Conservation (phyloP, 257 asterid species). For the Nicotiana tomentosiformis region DNA sequence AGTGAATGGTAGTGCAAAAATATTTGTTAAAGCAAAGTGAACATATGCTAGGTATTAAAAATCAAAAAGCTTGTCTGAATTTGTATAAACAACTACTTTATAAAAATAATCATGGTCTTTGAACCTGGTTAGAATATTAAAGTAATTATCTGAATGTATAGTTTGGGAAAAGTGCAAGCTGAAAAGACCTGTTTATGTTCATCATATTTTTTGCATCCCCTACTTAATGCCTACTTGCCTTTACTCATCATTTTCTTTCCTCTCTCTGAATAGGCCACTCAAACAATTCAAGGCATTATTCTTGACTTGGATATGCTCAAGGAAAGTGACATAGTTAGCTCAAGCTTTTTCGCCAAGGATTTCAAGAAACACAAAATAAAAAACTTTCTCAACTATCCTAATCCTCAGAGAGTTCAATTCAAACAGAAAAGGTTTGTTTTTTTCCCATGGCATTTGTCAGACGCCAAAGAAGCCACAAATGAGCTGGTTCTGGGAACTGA, state of each 20-base stretch:
- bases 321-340: background rate
- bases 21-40: background rate
- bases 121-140: background rate
- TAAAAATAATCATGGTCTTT: background rate
- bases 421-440: background rate
- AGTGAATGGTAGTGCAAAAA: background rate
- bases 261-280: slow-evolving; percentile 14
- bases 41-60: background rate
- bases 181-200: background rate
- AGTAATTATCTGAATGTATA: background rate
- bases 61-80: background rate
- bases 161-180: background rate
- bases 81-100: background rate
- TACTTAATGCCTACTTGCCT: background rate
- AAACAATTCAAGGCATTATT: slow-evolving; percentile 14
- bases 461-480: slow-evolving; percentile 2
- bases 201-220: background rate
- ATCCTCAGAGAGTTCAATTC: background rate
- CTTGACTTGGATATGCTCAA: slow-evolving; percentile 15
- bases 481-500: background rate
- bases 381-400: background rate
- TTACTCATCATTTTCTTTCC: background rate
- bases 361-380: slow-evolving; percentile 5
- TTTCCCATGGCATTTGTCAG: slow-evolving; percentile 6
- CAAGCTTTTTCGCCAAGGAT: background rate